Percentiles rank a stretch among this genome's conserved stretches.
These are phyloP conservation scores for Pyricularia pennisetigena DNA, from an alignment of 2,329 filamentous ascomycete species.

Conservation along the genomic window DNA sequence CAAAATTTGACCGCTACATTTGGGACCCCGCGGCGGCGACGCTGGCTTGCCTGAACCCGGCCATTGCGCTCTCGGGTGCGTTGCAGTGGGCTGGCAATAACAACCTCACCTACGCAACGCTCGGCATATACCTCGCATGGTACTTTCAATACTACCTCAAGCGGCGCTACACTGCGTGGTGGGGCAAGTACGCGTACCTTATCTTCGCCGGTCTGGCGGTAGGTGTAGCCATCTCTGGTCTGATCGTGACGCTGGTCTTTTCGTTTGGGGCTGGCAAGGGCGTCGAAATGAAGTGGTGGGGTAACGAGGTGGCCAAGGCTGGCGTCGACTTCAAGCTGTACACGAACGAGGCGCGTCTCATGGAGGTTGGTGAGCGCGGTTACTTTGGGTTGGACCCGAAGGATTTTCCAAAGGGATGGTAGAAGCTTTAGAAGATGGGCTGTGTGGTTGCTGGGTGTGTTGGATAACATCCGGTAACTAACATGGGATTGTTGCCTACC, in stretches of 20 bases:
- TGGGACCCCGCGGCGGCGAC: background rate
- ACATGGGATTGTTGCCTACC: background rate
- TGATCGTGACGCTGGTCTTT: slow-evolving; percentile 30
- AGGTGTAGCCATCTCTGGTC: slow-evolving; percentile 20
- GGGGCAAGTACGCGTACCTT: slow-evolving; percentile 23
- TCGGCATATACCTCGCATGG: slow-evolving; percentile 12
- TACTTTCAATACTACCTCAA: slow-evolving; percentile 16
- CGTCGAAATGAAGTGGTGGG: slow-evolving; percentile 30
- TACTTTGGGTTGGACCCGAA: slow-evolving; percentile 5
- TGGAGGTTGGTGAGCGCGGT: slow-evolving; percentile 6
- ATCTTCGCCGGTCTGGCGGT: slow-evolving; percentile 19
- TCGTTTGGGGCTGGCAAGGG: slow-evolving; percentile 22
- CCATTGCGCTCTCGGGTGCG: slow-evolving; percentile 7
- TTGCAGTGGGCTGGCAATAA: slow-evolving; percentile 10
- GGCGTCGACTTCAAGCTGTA: slow-evolving; percentile 16
- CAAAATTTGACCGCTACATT: background rate
- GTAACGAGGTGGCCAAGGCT: slow-evolving; percentile 29
- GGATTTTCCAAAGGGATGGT: slow-evolving; percentile 1
- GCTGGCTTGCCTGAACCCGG: slow-evolving; percentile 8
- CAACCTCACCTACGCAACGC: slow-evolving; percentile 12
- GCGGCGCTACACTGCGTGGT: slow-evolving; percentile 14
- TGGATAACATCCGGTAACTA: background rate
- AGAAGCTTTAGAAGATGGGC: background rate
- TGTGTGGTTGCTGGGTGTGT: background rate
- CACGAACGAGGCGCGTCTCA: background rate